Evolutionary conservation across 2,329 filamentous ascomycete species (phyloP), one percentile per base, ranked within the genome.

Genomic region (Pseudocercospora fijiensis): DNA sequence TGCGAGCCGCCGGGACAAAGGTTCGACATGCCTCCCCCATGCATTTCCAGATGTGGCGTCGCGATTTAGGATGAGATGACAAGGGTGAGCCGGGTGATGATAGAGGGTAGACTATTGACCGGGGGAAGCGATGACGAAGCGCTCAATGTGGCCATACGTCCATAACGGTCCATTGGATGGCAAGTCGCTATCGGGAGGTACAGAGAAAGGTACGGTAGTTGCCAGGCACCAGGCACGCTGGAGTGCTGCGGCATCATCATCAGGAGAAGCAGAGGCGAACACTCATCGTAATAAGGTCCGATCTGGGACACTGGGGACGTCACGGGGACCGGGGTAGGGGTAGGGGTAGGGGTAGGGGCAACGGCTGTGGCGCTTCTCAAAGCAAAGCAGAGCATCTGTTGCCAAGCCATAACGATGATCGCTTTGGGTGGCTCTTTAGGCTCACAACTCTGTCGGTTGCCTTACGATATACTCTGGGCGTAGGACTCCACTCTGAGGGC

Each of bases 121-220:
- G 53, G 28, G 53, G 28, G 53, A 56, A 56, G 37, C 26, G 53
- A 56, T 56, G 52, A 56, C 52, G 52, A 52, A 52, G 49, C 49
- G 10, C 49, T 52, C 49, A 27, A 52, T 52, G 22, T 27, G 49
- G 49, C 20, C 27, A 26, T 26, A 27, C 49, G 10, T 52, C 24
- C 10, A 28, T 52, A 26, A 13, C 16, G 22, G 10, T 52, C 24
- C 10, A 28, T 52, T 52, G 49, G 49, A 27, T 28, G 16, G 49
- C 27, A 16, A n/a, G 24, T 52, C 27, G 49, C 49, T 26, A 26
- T 27, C n/a, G n/a, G 24, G 16, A 52, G 20, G n/a, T 52, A 26
- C 33, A 16, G 8, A n/a, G 49, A 24, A n/a, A 52, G 8, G 20
- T 16, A 10, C 49, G 13, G 49, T 27, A 52, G 22, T 30, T 26